Evolutionary conservation across 106 monocot genomes (phyloP), one percentile per base, ranked within the genome.

Genomic region (Amphibolis antarctica): DNA sequence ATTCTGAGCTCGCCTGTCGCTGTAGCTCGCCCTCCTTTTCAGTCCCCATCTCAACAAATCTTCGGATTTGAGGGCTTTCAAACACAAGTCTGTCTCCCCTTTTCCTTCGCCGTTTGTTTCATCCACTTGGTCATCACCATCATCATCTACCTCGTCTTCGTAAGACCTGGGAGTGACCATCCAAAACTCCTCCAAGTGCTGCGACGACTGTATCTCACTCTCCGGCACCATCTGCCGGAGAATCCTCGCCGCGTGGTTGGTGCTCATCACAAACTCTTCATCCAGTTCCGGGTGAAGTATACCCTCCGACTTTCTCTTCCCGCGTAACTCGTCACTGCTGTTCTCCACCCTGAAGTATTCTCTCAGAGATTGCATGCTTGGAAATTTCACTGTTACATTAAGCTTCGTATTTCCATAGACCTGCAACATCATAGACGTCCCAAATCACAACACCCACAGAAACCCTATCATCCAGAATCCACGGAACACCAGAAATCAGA

Each of bases 241-340:
- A 17, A 91, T 84, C 68, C 70, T 74, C 20, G 29, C 31, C 1
- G 91, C 86, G n/a, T 88, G 80, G 62, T 80, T 88, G 44, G 72
- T 65, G 55, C 91, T 81, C 84, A 88, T 87, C 44, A 98, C 86
- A 74, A 91, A 91, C 71, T 56, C 75, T 80, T 98, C 98, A 62
- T 98, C 98, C 25, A 98, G 77, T 47, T 98, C 86, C 15, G 87
- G 86, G 24, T 53, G 51, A 24, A 18, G 44, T 9, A 9, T 5
- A 22, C 21, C 55, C 6, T 12, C 0, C 56, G 46, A 20, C 20
- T 52, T 52, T 54, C 27, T 27, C 64, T 46, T 55, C 10, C 42
- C 47, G 14, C 15, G 15, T 42, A 44, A 9, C 17, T 18, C 29
- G 36, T 10, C 6, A 18, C 21, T n/a, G 42, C 60, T 43, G 57